Evolutionary conservation across 164 flowering plant genomes (phyloP).

Genomic region (Piper longum): DNA sequence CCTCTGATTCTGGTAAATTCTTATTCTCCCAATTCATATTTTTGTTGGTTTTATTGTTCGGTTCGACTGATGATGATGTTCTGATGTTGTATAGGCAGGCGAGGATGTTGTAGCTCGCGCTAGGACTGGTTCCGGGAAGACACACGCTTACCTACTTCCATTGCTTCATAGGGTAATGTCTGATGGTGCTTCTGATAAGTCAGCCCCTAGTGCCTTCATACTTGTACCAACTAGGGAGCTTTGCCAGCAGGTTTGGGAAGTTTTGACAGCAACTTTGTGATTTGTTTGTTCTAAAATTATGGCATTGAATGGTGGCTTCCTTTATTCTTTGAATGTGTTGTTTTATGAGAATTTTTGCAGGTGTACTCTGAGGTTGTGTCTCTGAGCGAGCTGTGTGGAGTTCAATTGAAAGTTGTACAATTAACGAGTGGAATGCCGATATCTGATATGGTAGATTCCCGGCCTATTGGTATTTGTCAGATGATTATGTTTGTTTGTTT

Average conservation of each 20-base stretch:
- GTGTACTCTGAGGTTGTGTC: constrained; percentile 52
- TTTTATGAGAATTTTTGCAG: constrained; percentile 16
- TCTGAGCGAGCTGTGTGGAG: constrained; percentile 66
- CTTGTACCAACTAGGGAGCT: constrained; percentile 89
- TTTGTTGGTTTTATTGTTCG: background rate
- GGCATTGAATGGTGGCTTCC: background rate
- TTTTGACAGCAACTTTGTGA: background rate
- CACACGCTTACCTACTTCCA: constrained; percentile 86
- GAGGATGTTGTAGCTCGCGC: constrained; percentile 90
- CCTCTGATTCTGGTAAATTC: constrained; percentile 60
- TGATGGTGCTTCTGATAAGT: constrained; percentile 24
- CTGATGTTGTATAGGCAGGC: constrained; percentile 44
- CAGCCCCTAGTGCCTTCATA: constrained; percentile 51
- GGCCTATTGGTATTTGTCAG: background rate
- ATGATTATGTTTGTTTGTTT: background rate
- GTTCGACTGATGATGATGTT: background rate
- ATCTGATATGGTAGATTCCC: constrained; percentile 59
- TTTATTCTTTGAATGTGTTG: background rate
- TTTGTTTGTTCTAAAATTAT: background rate
- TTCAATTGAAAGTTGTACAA: constrained; percentile 64
- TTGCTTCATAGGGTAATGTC: constrained; percentile 74
- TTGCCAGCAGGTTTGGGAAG: constrained; percentile 50
- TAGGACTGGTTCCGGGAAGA: constrained; percentile 95
- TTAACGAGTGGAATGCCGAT: constrained; percentile 44
- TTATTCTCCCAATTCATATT: background rate